phyloP scores from a whole-genome alignment of 768 basidiomycete species.

The Calocybe indica region DNA sequence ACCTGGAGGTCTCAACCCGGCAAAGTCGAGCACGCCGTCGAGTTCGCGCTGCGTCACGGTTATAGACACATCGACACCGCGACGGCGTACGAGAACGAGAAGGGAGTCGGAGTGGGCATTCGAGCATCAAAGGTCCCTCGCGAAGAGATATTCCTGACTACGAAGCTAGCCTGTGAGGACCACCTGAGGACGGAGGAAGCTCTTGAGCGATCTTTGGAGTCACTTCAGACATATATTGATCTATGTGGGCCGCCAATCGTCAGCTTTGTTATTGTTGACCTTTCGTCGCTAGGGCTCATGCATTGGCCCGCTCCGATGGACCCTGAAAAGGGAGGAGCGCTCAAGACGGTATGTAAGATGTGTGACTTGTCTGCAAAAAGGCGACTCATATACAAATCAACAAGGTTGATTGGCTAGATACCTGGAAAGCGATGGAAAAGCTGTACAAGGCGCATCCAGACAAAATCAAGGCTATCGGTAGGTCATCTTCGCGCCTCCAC shows the following conservation, averaged over 20 bases:
- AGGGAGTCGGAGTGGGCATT: slow-evolving; percentile 79
- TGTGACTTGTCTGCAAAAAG: too few species aligned
- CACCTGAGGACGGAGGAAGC: slow-evolving; percentile 54
- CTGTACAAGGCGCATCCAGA: slow-evolving; percentile 58
- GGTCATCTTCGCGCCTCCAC: slow-evolving; percentile 1
- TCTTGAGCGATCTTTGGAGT: slow-evolving; percentile 59
- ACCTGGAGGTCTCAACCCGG: slow-evolving; percentile 76
- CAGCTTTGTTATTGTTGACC: background rate
- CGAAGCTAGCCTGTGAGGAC: slow-evolving; percentile 61
- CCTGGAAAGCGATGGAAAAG: slow-evolving; percentile 76
- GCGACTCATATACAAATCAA: background rate
- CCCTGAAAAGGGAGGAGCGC: too few species aligned
- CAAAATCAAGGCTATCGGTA: slow-evolving; percentile 75
- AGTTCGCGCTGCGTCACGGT: slow-evolving; percentile 64
- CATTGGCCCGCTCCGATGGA: background rate
- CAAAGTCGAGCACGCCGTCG: slow-evolving; percentile 68
- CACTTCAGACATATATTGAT: slow-evolving; percentile 75
- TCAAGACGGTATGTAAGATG: too few species aligned
- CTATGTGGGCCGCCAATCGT: slow-evolving; percentile 43
- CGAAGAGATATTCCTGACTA: slow-evolving; percentile 74
- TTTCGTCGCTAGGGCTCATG: background rate
- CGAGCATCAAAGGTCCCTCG: slow-evolving; percentile 68
- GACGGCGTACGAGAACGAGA: slow-evolving; percentile 66
- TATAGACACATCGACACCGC: slow-evolving; percentile 75
- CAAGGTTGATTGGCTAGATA: slow-evolving; percentile 59